These are phyloP conservation scores for Cyclocybe aegerita DNA, from an alignment of 768 basidiomycete species.

Conservation along the genomic window DNA sequence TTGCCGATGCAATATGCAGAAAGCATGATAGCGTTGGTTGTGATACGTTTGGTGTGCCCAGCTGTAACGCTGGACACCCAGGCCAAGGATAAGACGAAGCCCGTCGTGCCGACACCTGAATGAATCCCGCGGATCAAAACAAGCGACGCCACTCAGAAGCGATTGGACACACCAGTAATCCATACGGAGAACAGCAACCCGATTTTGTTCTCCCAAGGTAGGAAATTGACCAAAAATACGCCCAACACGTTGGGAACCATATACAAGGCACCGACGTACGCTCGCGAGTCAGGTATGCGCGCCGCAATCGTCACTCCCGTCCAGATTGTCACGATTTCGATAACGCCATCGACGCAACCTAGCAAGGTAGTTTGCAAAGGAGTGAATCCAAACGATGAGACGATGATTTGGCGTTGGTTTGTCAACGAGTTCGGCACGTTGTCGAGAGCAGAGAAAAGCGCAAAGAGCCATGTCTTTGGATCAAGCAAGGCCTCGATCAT, in stretches of 20 bases:
- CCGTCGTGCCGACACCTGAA: constrained; percentile 50
- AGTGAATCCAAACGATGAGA: constrained; percentile 65
- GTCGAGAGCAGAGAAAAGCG: constrained; percentile 59
- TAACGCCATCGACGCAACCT: constrained; percentile 60
- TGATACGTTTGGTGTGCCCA: constrained; percentile 72
- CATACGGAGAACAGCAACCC: constrained; percentile 62
- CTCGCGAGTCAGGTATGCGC: constrained; percentile 55
- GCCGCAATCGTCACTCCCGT: constrained; percentile 60
- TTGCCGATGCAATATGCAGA: constrained; percentile 68
- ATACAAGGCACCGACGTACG: constrained; percentile 61
- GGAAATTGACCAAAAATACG: constrained; percentile 55
- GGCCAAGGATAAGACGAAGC: constrained; percentile 57
- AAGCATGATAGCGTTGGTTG: constrained; percentile 72
- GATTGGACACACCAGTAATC: constrained; percentile 40
- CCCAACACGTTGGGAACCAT: constrained; percentile 68
- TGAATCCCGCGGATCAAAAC: background rate
- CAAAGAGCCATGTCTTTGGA: constrained; percentile 78
- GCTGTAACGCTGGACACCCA: constrained; percentile 69
- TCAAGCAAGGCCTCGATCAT: constrained; percentile 68
- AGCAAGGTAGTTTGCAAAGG: constrained; percentile 67
- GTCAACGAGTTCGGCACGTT: constrained; percentile 67
- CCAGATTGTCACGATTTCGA: constrained; percentile 71
- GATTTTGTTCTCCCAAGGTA: constrained; percentile 66
- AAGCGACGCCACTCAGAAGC: background rate
- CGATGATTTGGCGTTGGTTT: constrained; percentile 65